Evolutionary conservation across 208 protist species (phyloP).

Genomic region (Leishmania guyanensis): DNA sequence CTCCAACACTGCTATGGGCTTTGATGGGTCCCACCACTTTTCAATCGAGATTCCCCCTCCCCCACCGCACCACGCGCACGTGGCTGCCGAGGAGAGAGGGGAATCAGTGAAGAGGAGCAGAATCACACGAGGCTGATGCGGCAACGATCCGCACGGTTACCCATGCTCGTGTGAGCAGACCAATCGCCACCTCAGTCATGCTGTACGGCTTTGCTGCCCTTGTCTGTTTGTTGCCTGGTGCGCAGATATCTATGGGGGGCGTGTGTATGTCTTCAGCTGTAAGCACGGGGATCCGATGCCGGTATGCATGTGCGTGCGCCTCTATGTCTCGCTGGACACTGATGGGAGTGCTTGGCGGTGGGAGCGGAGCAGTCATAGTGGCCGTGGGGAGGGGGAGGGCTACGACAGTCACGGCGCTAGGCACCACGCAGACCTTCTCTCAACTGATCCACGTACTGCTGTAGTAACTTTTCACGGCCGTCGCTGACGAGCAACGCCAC

Average conservation of each 20-base stretch:
- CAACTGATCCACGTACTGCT: constrained; percentile 74
- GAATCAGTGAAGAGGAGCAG: background rate
- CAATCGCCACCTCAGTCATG: background rate
- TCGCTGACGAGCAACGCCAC: constrained; percentile 62
- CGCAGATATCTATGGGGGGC: background rate
- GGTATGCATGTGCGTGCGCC: too few species aligned
- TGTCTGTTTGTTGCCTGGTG: background rate
- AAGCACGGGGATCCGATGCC: background rate
- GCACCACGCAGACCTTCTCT: constrained; percentile 37
- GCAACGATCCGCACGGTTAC: background rate
- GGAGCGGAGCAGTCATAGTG: background rate
- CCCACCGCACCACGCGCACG: background rate
- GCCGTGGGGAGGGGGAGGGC: background rate
- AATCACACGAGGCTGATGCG: too few species aligned
- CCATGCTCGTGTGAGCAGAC: background rate
- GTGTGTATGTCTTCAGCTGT: background rate
- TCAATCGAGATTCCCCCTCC: background rate
- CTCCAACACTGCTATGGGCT: background rate
- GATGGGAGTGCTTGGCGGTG: background rate
- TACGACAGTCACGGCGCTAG: background rate
- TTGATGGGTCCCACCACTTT: background rate
- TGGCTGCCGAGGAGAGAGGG: background rate
- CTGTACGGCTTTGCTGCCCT: background rate
- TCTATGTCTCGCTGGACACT: background rate
- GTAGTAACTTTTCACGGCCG: constrained; percentile 53